A percentile compares a stretch with the other conserved stretches of the same genome.
phyloP scores from a whole-genome alignment of 345 rosid species.

The Durio zibethinus region DNA sequence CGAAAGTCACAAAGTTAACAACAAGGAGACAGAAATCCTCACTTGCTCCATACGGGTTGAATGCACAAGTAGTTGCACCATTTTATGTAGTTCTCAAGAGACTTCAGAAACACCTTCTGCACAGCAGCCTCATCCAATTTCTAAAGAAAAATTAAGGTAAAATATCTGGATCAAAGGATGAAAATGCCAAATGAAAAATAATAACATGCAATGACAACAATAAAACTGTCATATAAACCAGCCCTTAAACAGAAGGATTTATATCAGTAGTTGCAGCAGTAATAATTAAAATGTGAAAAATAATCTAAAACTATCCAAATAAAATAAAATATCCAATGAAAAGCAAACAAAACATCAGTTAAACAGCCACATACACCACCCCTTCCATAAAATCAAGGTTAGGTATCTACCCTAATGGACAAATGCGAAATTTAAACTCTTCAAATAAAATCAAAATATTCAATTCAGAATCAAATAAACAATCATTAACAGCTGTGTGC shows the following conservation, averaged over 20 bases:
- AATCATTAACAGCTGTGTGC: not conserved
- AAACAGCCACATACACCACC: not conserved
- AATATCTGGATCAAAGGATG: not conserved
- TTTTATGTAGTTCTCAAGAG: slow-evolving; percentile 81
- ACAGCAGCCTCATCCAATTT: slow-evolving; percentile 78
- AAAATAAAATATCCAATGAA: not conserved
- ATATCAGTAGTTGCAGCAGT: not conserved
- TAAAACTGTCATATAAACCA: not conserved
- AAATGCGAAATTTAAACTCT: not conserved
- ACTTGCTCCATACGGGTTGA: slow-evolving; percentile 92
- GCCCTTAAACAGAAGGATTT: not conserved
- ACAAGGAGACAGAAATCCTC: slow-evolving; percentile 22
- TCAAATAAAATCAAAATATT: not conserved
- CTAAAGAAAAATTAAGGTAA: slow-evolving; percentile 31
- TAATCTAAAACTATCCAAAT: not conserved
- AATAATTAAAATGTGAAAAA: not conserved
- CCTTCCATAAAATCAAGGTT: not conserved
- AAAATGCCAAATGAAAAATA: not conserved
- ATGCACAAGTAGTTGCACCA: slow-evolving; percentile 88
- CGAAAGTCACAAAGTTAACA: slow-evolving; percentile 15
- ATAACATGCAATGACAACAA: not conserved
- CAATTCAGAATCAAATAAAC: not conserved
- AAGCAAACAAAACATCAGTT: not conserved
- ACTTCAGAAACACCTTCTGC: slow-evolving; percentile 64
- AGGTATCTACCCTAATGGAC: not conserved